Evolutionary conservation across 352 stramenopile species (phyloP), one percentile per base, ranked within the genome.

Genomic region (Pythium insidiosum): DNA sequence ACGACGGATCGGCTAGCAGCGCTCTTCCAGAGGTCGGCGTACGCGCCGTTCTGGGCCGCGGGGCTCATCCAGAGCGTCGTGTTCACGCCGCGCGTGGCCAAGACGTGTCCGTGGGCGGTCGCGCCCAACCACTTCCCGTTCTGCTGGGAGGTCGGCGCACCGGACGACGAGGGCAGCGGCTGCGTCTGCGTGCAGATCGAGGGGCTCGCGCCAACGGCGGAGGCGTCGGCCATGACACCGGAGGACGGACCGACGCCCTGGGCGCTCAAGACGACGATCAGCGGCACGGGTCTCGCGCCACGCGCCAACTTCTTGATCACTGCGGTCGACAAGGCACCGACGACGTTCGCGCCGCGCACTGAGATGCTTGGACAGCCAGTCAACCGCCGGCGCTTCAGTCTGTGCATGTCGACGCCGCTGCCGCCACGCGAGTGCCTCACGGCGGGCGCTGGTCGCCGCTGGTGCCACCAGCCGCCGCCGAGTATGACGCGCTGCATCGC

Each of bases 391-490:
- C 9, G 24, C 3, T 36, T 34, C 9, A 9, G 15, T 6, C 13
- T 45, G n/a, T 34, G 38, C 24, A 45, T 45, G 38, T 23, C 38
- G 6, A 23, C 38, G 16, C 24, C 15, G n/a, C 25, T 45, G n/a
- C 38, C 38, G 13, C 23, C 15, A 24, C 38, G 38, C 16, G 38
- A 35, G 38, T 45, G 38, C 16, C 9, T 45, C 24, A 9, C 22
- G 2, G 24, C n/a, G n/a, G n/a, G n/a, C n/a, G n/a, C n/a, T n/a
- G n/a, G n/a, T n/a, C n/a, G 24, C 15, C 6, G 1, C 3, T 45
- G 23, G 23, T 45, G 38, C 25, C 38, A 45, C 25, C 38, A 45
- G n/a, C 38, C 38, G 16, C 38, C 38, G 11, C 38, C 38, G 6
- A 24, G 21, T 5, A 25, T 20, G 9, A 45, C 38, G 15, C 38